Evolutionary conservation across 768 basidiomycete genomes (phyloP), one percentile per base, ranked within the genome.

Genomic region (Dendrothele bispora): DNA sequence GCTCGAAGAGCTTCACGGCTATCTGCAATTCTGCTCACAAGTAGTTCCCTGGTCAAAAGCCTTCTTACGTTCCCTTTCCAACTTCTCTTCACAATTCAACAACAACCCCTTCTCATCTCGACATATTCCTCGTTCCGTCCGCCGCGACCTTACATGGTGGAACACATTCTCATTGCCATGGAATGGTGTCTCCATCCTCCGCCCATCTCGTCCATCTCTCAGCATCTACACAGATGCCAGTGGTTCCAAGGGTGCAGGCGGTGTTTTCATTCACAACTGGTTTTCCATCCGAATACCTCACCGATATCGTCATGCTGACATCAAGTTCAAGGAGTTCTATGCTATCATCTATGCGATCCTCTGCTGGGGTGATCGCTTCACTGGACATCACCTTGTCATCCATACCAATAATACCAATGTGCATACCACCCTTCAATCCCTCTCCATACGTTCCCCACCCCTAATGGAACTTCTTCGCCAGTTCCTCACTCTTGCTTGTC

Each of bases 1-100:
- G 10, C 54, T 61, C 5, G 43, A 59, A 41, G 21, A 53, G 38
- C 22, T 51, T 11, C 36, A 38, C 4, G 40, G 40, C 14, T 41
- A 41, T 28, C 40, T 41, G n/a, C 40, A 41, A n/a, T 41, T 41
- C 6, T 24, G 21, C 40, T 41, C 20, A 17, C 40, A 41, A 18
- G 40, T 41, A 15, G 29, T 41, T 15, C 40, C 24, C 29, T 11
- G 11, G 12, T 41, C 40, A 1, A 24, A 28, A 11, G 17, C 40
- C 14, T 41, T 41, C 20, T 7, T 41, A 2, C 14, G 26, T n/a
- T 27, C 18, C 15, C 17, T 41, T 24, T 24, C 18, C n/a, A 25
- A 41, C 24, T 41, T 28, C 20, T 28, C 26, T 7, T 49, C 29
- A 5, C 11, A 14, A 18, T 35, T 50, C 17, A 14, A 5, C n/a